Evolutionary conservation across 1,139 yeast species (phyloP).

Genomic region (Lodderomyces pseudojiufengensis): DNA sequence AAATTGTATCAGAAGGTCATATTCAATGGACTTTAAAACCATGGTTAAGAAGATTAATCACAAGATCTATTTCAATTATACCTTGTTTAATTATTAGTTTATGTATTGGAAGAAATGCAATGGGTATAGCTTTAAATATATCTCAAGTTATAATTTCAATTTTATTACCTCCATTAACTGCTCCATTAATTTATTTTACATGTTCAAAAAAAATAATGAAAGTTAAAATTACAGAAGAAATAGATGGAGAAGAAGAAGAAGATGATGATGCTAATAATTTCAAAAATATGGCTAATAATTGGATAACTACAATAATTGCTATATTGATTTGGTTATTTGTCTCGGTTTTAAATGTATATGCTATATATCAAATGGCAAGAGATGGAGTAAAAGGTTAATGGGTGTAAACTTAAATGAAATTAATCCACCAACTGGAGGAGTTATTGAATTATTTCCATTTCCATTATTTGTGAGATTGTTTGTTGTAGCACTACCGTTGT

Average conservation of each 20-base stretch:
- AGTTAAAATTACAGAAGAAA: constrained; percentile 31
- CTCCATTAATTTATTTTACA: constrained; percentile 76
- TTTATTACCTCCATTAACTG: constrained; percentile 68
- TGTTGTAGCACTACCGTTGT: too few relatives aligned
- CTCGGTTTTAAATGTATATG: constrained; percentile 61
- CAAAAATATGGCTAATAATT: constrained; percentile 56
- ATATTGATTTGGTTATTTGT: constrained; percentile 62
- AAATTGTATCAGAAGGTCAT: constrained; percentile 81
- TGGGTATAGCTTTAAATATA: constrained; percentile 62
- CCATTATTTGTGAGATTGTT: too few relatives aligned
- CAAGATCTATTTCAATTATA: constrained; percentile 66
- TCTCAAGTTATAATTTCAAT: constrained; percentile 75
- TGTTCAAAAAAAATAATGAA: constrained; percentile 61
- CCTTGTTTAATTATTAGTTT: constrained; percentile 68
- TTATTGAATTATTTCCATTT: too few relatives aligned
- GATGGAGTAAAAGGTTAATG: constrained; percentile 29
- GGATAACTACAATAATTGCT: constrained; percentile 51
- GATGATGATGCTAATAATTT: constrained; percentile 16
- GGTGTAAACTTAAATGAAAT: not conserved
- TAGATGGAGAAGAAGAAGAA: constrained; percentile 11
- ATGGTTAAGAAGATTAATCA: constrained; percentile 70
- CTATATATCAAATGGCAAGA: constrained; percentile 59
- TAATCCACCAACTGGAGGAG: too few relatives aligned
- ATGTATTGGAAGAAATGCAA: constrained; percentile 62
- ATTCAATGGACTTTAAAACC: constrained; percentile 72